Percentiles rank a stretch among this genome's conserved stretches.
Evolutionary conservation across 2,329 filamentous ascomycete genomes (phyloP).

Genomic region (Beauveria varroae): DNA sequence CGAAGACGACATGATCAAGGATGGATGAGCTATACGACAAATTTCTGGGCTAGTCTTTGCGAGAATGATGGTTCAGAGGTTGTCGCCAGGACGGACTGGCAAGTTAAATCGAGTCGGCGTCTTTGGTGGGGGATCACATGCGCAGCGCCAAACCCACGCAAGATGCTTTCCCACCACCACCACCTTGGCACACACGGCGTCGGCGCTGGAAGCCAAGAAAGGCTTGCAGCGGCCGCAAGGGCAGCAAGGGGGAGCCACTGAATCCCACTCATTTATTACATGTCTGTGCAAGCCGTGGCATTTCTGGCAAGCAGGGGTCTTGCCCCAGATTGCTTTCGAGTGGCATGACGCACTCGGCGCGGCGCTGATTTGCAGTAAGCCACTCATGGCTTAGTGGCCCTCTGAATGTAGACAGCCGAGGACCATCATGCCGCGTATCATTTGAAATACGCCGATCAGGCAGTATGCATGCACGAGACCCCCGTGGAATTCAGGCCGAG

Average conservation of each 20-base stretch:
- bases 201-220: neutral
- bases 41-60: neutral
- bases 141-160: neutral
- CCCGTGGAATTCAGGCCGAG: neutral
- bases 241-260: neutral
- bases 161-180: neutral
- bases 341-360: constrained; percentile 1
- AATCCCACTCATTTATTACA: neutral
- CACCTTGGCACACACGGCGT: too few species aligned
- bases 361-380: constrained; percentile 8
- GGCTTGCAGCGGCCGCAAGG: constrained; percentile 8
- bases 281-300: neutral
- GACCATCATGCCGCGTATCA: neutral
- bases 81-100: neutral
- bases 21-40: neutral
- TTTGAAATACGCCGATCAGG: neutral
- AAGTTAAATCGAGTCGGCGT: neutral
- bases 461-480: neutral
- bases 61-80: neutral
- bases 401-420: neutral
- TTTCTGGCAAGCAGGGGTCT: constrained; percentile 19
- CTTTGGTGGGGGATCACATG: constrained; percentile 11
- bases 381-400: neutral
- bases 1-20: constrained; percentile 19
- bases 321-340: constrained; percentile 25